Evolutionary conservation across 2,329 filamentous ascomycete species (phyloP).

Genomic region (Exophiala phaeomuriformis): DNA sequence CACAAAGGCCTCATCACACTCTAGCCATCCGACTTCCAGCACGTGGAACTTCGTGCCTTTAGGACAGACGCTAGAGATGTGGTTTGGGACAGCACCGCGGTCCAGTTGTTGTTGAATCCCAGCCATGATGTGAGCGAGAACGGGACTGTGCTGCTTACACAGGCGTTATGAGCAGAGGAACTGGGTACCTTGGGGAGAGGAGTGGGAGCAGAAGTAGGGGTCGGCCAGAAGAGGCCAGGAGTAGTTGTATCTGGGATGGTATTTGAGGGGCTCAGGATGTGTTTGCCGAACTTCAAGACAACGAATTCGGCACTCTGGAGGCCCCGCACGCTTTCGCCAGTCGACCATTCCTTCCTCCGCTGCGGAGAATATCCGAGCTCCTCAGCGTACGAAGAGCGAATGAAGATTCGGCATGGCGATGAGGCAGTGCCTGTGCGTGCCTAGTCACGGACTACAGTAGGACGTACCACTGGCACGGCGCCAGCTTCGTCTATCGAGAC

Average conservation of each 20-base stretch:
- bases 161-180: not conserved
- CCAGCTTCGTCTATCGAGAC: not conserved
- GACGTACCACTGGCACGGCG: not conserved
- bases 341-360: not conserved
- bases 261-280: constrained; percentile 4
- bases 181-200: not conserved
- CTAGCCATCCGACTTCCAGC: constrained; percentile 25
- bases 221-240: no score
- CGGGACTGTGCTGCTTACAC: not conserved
- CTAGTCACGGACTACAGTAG: no score
- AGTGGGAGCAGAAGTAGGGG: not conserved
- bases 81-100: constrained; percentile 22
- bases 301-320: not conserved
- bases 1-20: constrained; percentile 25
- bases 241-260: no score
- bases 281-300: not conserved
- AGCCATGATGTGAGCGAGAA: constrained; percentile 6
- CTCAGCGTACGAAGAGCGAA: not conserved
- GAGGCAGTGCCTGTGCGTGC: no score
- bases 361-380: not conserved
- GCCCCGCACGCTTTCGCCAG: not conserved
- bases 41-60: constrained; percentile 26
- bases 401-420: no score
- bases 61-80: constrained; percentile 25
- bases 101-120: constrained; percentile 26